A percentile compares a stretch with the other conserved stretches of the same genome.
These are phyloP conservation scores for Solidago caesia DNA, from an alignment of 129 eudicot species.

Conservation along the genomic window DNA sequence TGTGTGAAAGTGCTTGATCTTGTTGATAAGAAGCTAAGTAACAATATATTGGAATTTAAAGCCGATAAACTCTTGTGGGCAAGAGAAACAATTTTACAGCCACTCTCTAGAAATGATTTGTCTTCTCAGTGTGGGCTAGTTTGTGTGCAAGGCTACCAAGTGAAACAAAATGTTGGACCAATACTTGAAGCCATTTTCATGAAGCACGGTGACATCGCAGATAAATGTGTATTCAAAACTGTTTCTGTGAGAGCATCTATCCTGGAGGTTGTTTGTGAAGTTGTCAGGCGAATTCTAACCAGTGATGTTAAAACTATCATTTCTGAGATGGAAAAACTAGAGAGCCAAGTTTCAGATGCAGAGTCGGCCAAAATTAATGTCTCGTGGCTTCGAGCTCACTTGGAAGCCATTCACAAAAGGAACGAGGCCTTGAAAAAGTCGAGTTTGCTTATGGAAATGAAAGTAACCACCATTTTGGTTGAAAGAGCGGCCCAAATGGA, in stretches of 20 bases:
- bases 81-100: neutral
- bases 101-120: neutral
- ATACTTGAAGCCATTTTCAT: neutral
- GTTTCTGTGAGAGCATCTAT: neutral
- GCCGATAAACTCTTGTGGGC: neutral
- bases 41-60: neutral
- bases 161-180: neutral
- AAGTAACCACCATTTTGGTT: neutral
- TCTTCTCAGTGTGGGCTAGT: neutral
- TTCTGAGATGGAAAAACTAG: neutral
- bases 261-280: neutral
- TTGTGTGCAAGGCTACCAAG: neutral
- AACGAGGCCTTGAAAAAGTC: neutral
- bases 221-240: neutral
- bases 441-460: neutral
- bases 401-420: slow-evolving; percentile 4
- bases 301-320: neutral
- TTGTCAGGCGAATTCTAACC: neutral
- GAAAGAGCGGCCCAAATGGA: slow-evolving; percentile 25
- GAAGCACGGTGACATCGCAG: neutral
- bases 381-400: neutral
- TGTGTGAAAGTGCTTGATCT: neutral
- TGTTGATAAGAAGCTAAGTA: neutral
- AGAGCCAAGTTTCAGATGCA: neutral
- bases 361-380: neutral